A percentile compares a stretch with the other conserved stretches of the same genome.
phyloP scores from a whole-genome alignment of 1,139 yeast species.

The Nematodospora anomalae region DNA sequence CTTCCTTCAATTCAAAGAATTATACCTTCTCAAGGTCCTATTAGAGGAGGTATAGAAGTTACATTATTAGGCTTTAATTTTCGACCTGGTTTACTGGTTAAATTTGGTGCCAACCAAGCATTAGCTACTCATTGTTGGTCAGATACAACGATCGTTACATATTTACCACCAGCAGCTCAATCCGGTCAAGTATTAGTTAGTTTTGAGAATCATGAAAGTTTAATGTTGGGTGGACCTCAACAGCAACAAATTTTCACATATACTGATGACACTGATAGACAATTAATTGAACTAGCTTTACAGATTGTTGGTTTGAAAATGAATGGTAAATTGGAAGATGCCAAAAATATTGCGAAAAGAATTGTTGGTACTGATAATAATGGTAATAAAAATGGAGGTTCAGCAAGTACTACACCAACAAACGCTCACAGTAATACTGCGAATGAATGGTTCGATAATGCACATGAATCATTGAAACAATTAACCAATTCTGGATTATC shows the following conservation, averaged over 20 bases:
- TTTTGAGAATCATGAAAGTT: slow-evolving; percentile 53
- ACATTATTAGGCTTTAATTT: slow-evolving; percentile 86
- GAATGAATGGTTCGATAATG: slow-evolving; percentile 50
- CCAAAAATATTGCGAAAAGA: slow-evolving; percentile 83
- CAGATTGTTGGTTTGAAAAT: slow-evolving; percentile 93
- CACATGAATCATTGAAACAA: slow-evolving; percentile 50
- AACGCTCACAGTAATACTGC: slow-evolving; percentile 14
- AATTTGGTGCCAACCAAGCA: slow-evolving; percentile 83
- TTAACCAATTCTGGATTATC: slow-evolving; percentile 46
- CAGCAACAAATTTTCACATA: slow-evolving; percentile 75
- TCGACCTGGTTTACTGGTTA: slow-evolving; percentile 75
- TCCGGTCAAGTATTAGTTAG: slow-evolving; percentile 93
- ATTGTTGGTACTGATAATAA: slow-evolving; percentile 63
- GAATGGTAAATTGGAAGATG: slow-evolving; percentile 93
- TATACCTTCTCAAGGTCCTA: slow-evolving; percentile 93
- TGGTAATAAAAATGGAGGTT: slow-evolving; percentile 9
- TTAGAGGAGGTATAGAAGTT: slow-evolving; percentile 93
- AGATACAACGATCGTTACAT: slow-evolving; percentile 88
- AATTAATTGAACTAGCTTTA: slow-evolving; percentile 84
- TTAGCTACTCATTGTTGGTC: slow-evolving; percentile 96
- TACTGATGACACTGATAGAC: slow-evolving; percentile 89
- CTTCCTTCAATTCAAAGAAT: slow-evolving; percentile 74
- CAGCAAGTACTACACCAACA: slow-evolving; percentile 6
- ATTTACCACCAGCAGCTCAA: slow-evolving; percentile 82
- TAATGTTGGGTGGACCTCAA: slow-evolving; percentile 34